phyloP scores from a whole-genome alignment of 1,284 basidiomycete species.

The Peniophora sp. region DNA sequence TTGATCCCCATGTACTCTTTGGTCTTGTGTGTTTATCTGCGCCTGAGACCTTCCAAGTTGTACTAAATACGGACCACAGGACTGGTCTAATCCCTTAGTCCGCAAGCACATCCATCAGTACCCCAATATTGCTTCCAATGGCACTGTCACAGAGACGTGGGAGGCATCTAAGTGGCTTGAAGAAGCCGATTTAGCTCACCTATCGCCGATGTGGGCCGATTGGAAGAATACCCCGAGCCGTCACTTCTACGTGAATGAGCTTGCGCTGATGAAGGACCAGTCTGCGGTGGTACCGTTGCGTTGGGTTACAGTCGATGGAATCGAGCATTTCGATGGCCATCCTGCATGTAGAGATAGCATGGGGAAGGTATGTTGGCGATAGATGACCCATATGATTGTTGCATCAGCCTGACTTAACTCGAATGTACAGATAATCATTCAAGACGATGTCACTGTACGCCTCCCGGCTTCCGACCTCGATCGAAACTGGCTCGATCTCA shows the following conservation, averaged over 20 bases:
- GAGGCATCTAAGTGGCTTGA: conserved; percentile 22
- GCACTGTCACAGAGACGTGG: conserved; percentile 21
- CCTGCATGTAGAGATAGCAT: too few relatives aligned
- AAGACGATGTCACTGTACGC: too few relatives aligned
- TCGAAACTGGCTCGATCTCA: too few relatives aligned
- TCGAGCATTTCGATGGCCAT: conserved; percentile 3
- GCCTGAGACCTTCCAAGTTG: too few relatives aligned
- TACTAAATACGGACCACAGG: too few relatives aligned
- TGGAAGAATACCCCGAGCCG: conserved; percentile 11
- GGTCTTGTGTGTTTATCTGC: conserved; percentile 16
- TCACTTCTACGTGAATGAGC: conserved; percentile 19
- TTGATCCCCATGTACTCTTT: conserved; percentile 17
- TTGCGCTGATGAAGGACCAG: conserved; percentile 15
- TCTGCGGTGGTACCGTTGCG: conserved; percentile 15
- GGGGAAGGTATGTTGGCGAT: too few relatives aligned
- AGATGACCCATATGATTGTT: too few relatives aligned
- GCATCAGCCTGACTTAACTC: too few relatives aligned
- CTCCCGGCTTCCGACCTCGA: too few relatives aligned
- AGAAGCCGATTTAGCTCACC: conserved; percentile 15
- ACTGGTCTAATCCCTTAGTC: conserved; percentile 27
- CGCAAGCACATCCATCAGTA: conserved; percentile 20
- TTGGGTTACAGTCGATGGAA: conserved; percentile 7
- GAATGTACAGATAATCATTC: too few relatives aligned
- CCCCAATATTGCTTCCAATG: conserved; percentile 16
- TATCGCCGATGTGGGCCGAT: conserved; percentile 27